Evolutionary conservation across 768 basidiomycete genomes (phyloP).

Genomic region (Coprinopsis strossmayeri): DNA sequence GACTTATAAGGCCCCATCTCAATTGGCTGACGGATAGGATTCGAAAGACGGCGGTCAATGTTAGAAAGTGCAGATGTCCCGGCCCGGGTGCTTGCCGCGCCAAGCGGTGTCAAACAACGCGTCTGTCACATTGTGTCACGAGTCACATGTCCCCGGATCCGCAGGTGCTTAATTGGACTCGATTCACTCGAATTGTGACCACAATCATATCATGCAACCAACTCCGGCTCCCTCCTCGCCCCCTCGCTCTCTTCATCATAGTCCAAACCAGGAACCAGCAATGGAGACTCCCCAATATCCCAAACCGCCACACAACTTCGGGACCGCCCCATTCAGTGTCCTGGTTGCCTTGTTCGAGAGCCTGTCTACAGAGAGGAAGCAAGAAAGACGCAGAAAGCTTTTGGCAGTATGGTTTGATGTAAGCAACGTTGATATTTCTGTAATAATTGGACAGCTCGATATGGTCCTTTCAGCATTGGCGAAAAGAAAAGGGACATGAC

Average conservation of each 20-base stretch:
- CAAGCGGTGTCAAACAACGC: neutral
- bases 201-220: conserved; percentile 55
- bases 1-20: neutral
- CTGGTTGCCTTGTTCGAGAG: conserved; percentile 70
- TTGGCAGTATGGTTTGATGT: conserved; percentile 80
- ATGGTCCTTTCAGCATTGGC: conserved; percentile 60
- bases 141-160: neutral
- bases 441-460: neutral
- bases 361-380: conserved; percentile 65
- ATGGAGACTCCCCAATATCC: conserved; percentile 35
- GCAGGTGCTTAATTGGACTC: no score
- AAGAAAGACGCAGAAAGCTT: conserved; percentile 63
- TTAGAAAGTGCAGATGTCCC: neutral
- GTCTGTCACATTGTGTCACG: neutral
- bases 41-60: neutral
- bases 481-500: conserved; percentile 78
- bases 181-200: no score
- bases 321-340: conserved; percentile 64
- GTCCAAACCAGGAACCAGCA: conserved; percentile 16
- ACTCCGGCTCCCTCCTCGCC: conserved; percentile 63
- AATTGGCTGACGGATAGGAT: conserved; percentile 1
- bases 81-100: neutral
- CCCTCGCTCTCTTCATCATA: conserved; percentile 34
- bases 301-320: conserved; percentile 57
- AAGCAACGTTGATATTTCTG: conserved; percentile 22